Evolutionary conservation across 441 rosid genomes (phyloP).

Genomic region (Croton laevigatus): DNA sequence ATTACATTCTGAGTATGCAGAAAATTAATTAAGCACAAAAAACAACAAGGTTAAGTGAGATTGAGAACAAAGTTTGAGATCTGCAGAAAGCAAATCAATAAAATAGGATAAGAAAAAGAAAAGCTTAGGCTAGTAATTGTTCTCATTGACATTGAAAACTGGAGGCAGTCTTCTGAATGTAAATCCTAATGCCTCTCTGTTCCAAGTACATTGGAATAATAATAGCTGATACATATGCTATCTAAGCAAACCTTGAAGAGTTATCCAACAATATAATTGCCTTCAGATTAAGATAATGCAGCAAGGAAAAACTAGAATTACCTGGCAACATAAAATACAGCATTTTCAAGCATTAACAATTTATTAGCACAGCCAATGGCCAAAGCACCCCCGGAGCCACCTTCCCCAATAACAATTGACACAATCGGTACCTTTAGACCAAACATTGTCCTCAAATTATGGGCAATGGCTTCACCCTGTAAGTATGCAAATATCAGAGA

Average conservation of each 20-base stretch:
- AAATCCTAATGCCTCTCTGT: neutral
- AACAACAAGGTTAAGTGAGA: neutral
- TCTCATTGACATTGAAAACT: neutral
- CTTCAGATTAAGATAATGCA: slow-evolving; percentile 2
- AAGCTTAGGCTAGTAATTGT: neutral
- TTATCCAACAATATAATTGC: slow-evolving; percentile 4
- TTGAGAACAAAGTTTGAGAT: neutral
- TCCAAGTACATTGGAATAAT: neutral
- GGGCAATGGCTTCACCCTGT: slow-evolving; percentile 97
- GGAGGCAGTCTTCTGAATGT: neutral
- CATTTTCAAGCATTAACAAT: slow-evolving; percentile 87
- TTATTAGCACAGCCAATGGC: slow-evolving; percentile 93
- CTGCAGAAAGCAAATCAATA: slow-evolving; percentile 2
- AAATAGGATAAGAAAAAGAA: neutral
- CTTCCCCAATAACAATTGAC: slow-evolving; percentile 94
- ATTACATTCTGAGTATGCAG: neutral
- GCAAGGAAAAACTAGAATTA: slow-evolving; percentile 27
- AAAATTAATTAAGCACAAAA: neutral
- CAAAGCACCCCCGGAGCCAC: slow-evolving; percentile 98
- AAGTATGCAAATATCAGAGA: slow-evolving; percentile 18
- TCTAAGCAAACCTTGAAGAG: neutral
- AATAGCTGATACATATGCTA: neutral
- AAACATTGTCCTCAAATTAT: slow-evolving; percentile 85
- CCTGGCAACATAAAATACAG: slow-evolving; percentile 96
- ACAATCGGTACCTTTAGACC: slow-evolving; percentile 88